Percentiles rank a stretch among this genome's conserved stretches.
These are phyloP conservation scores for Serendipita sp. DNA, from an alignment of 768 basidiomycete species.

Conservation along the genomic window DNA sequence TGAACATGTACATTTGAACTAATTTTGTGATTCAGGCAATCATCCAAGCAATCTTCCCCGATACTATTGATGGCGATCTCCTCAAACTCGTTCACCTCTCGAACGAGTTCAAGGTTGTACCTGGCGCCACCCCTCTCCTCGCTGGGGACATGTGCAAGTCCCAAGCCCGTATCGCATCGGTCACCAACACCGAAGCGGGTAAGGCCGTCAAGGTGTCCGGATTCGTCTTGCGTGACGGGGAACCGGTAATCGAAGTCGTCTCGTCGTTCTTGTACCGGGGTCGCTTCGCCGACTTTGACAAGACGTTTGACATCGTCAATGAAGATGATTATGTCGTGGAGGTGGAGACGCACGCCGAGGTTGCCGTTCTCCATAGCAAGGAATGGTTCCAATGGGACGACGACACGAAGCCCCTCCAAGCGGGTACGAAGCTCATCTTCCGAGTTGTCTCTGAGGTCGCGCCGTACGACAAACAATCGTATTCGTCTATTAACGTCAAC, in stretches of 20 bases:
- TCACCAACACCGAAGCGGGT: constrained; percentile 78
- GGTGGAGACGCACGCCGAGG: constrained; percentile 55
- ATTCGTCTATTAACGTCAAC: constrained; percentile 59
- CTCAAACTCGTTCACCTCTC: constrained; percentile 93
- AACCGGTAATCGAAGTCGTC: constrained; percentile 80
- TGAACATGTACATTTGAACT: neutral
- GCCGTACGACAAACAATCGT: constrained; percentile 83
- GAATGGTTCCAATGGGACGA: constrained; percentile 98
- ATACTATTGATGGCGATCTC: constrained; percentile 80
- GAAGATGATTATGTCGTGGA: constrained; percentile 79
- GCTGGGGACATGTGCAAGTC: constrained; percentile 85
- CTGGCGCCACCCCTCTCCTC: constrained; percentile 56
- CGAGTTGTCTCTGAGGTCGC: constrained; percentile 69
- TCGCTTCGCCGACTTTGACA: constrained; percentile 80
- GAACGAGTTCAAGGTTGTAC: constrained; percentile 84
- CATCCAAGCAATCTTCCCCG: constrained; percentile 96
- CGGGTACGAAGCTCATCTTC: constrained; percentile 80
- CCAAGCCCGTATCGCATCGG: constrained; percentile 75
- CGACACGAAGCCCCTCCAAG: constrained; percentile 53
- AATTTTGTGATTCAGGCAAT: constrained; percentile 52
- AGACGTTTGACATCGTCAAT: constrained; percentile 87
- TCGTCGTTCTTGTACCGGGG: constrained; percentile 97
- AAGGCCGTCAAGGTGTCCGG: constrained; percentile 89
- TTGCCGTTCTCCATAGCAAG: constrained; percentile 87
- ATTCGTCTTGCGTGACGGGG: constrained; percentile 54